Conservation (phyloP, 2,329 filamentous ascomycete genomes). For the Aspergillus candidus region DNA sequence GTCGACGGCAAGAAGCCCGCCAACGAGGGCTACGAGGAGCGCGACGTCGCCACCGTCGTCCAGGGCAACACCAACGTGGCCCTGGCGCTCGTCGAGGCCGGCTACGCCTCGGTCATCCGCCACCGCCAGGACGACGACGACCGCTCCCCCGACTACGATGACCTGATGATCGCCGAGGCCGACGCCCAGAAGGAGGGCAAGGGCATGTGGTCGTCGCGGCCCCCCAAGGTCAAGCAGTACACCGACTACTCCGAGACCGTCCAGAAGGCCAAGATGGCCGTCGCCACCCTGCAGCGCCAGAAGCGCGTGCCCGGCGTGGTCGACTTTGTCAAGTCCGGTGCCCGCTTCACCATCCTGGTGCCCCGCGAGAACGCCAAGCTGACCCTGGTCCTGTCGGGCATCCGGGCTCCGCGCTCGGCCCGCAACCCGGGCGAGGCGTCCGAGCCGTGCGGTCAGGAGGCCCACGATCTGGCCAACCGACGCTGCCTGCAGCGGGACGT, state of each 20-base stretch:
- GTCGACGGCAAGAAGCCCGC: slow-evolving; percentile 89
- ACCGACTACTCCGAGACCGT: slow-evolving; percentile 85
- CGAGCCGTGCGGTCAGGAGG: slow-evolving; percentile 93
- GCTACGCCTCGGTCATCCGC: slow-evolving; percentile 88
- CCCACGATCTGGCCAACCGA: slow-evolving; percentile 81
- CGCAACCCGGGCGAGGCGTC: slow-evolving; percentile 72
- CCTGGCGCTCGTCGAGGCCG: slow-evolving; percentile 78
- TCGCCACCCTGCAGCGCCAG: slow-evolving; percentile 79
- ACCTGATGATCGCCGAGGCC: slow-evolving; percentile 41
- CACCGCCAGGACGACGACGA: slow-evolving; percentile 94
- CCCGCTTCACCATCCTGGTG: slow-evolving; percentile 84
- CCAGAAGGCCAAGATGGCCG: slow-evolving; percentile 92
- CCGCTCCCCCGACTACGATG: slow-evolving; percentile 85
- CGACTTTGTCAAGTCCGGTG: slow-evolving; percentile 96
- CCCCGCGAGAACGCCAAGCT: slow-evolving; percentile 91
- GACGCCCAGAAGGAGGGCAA: slow-evolving; percentile 77
- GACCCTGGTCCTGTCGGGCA: slow-evolving; percentile 88
- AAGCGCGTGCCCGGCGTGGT: slow-evolving; percentile 90
- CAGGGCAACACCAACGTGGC: slow-evolving; percentile 83
- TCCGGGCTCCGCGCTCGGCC: slow-evolving; percentile 82
- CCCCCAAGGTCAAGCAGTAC: slow-evolving; percentile 74
- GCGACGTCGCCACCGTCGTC: slow-evolving; percentile 85
- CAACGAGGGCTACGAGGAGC: slow-evolving; percentile 83
- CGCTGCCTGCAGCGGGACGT: slow-evolving; percentile 91
- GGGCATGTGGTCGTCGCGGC: slow-evolving; percentile 91